Conservation (phyloP, 257 asterid species). For the Solanum acaule region DNA sequence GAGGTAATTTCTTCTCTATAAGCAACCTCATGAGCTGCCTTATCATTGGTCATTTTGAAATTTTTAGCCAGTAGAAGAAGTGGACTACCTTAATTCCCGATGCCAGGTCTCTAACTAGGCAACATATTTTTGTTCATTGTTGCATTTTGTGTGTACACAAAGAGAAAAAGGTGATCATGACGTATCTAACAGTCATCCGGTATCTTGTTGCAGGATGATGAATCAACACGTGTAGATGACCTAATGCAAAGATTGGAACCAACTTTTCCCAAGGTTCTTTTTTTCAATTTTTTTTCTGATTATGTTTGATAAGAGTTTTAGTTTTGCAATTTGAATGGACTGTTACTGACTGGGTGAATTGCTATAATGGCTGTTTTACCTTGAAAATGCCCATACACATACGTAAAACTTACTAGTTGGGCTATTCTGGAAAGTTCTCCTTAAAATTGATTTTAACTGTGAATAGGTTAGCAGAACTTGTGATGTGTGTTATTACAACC, state of each 20-base stretch:
- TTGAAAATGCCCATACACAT: background rate
- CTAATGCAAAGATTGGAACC: slow-evolving; percentile 46
- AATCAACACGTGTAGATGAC: slow-evolving; percentile 45
- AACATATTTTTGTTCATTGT: background rate
- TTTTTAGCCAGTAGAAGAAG: background rate
- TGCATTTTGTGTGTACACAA: background rate
- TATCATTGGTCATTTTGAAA: background rate
- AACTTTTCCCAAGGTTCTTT: slow-evolving; percentile 54
- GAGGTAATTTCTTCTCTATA: slow-evolving; percentile 27
- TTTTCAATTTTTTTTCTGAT: slow-evolving; percentile 14
- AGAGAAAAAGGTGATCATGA: background rate
- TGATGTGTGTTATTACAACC: background rate
- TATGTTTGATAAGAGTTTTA: slow-evolving; percentile 16
- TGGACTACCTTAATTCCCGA: background rate
- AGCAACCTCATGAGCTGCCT: background rate
- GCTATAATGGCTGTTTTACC: background rate
- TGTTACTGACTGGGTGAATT: background rate
- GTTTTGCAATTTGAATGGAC: background rate
- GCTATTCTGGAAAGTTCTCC: background rate
- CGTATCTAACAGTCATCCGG: background rate
- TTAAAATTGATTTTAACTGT: background rate
- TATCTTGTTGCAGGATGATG: slow-evolving; percentile 32
- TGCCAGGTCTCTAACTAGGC: background rate
- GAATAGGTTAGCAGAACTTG: background rate
- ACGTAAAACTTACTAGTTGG: background rate